Evolutionary conservation across 495 filamentous ascomycete genomes (phyloP), one percentile per base, ranked within the genome.

Genomic region (Penicillium canariense): DNA sequence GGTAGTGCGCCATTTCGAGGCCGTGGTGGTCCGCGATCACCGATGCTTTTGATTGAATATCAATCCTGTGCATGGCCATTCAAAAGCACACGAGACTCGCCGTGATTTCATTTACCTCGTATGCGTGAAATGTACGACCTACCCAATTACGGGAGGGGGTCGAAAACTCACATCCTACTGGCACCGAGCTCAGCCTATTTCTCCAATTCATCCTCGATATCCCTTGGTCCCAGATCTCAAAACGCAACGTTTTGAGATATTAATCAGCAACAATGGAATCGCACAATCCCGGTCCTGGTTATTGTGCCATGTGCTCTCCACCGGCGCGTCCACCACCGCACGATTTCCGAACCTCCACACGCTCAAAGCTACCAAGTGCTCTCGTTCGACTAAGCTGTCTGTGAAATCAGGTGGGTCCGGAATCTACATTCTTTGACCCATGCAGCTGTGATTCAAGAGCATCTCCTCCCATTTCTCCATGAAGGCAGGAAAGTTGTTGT

Each of bases 241-340:
- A 25, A 42, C 12, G 11, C 10, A 14, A 6, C 11, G 2, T 11
- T 12, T 1, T 23, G 18, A 40, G 12, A 4, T 5, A 12, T 23
- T 20, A 45, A 32, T 12, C 17, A 45, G 2, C 0, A 45, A 46
- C 8, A 0, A 57, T 57, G 54, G 26, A 17, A 12, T 45, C 58
- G 4, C 49, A 49, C 14, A 58, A 51, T 12, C 59, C n/a, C 59
- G 4, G 27, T 61, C 7, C 47, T 61, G 14, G 50, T 61, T 12
- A 51, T 61, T 11, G 50, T 61, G 14, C 59, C 59, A 40, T 55
- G 59, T 7, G 6, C 55, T n/a, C 58, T 50, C 22, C 54, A 50
- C 31, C 49, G 35, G 8, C 59, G 55, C 9, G 22, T 58, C 50
- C 55, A 58, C 25, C 54, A 58, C 31, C 50, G 59, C n/a, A 57